Conservation (phyloP, 768 basidiomycete genomes). For the Suillus brevipes region DNA sequence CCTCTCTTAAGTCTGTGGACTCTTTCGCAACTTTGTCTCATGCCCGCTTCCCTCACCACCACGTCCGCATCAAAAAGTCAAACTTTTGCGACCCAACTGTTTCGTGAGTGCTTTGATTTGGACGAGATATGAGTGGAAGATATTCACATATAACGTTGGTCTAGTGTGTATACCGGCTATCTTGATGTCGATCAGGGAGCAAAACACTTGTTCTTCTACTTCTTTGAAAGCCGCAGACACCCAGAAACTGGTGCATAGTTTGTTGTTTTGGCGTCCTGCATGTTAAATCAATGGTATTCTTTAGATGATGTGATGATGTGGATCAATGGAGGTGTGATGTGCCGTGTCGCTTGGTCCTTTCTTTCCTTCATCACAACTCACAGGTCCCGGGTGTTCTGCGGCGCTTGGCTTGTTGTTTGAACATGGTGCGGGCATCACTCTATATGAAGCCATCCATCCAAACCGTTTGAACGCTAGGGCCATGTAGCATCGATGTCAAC, state of each 20-base stretch:
- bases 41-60: slow-evolving; percentile 52
- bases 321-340: slow-evolving; percentile 60
- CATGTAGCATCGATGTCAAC: slow-evolving; percentile 59
- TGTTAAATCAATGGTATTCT: background rate
- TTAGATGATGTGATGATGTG: slow-evolving; percentile 69
- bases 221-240: slow-evolving; percentile 55
- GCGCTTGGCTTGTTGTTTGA: slow-evolving; percentile 63
- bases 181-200: slow-evolving; percentile 49
- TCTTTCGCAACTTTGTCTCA: slow-evolving; percentile 44
- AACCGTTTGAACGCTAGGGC: slow-evolving; percentile 42
- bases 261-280: background rate
- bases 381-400: slow-evolving; percentile 60
- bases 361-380: background rate
- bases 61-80: slow-evolving; percentile 60
- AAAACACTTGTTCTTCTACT: slow-evolving; percentile 57
- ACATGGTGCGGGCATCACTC: slow-evolving; percentile 36
- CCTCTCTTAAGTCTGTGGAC: slow-evolving; percentile 26
- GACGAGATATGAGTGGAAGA: background rate
- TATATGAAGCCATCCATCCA: slow-evolving; percentile 34
- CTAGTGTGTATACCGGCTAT: slow-evolving; percentile 48
- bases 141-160: background rate
- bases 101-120: slow-evolving; percentile 17
- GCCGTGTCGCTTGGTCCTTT: background rate
- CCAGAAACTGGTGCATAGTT: slow-evolving; percentile 37
- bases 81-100: slow-evolving; percentile 66